Percentiles rank a stretch among this genome's conserved stretches.
Conservation (phyloP, 2,329 filamentous ascomycete genomes). For the Canariomyces notabilis region DNA sequence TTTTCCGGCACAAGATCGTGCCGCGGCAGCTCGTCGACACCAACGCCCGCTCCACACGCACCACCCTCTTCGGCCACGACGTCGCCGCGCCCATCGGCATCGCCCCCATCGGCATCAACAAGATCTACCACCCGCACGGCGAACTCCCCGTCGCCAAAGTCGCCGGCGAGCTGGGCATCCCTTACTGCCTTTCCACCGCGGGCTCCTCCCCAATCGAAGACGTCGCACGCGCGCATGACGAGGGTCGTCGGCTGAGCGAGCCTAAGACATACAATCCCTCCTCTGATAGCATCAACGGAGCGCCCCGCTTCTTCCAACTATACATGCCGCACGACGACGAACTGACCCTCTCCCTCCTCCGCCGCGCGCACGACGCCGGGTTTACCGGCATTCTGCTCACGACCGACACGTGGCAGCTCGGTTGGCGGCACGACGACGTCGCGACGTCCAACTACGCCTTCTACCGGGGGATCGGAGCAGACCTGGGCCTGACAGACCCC, state of each 20-base stretch:
- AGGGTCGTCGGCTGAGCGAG: conserved; percentile 30
- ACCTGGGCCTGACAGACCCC: conserved; percentile 62
- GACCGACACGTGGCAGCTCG: conserved; percentile 64
- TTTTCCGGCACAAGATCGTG: conserved; percentile 48
- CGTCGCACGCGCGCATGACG: conserved; percentile 51
- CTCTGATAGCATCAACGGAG: conserved; percentile 8
- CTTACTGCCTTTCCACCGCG: conserved; percentile 64
- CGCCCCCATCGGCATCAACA: conserved; percentile 66
- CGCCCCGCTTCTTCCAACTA: conserved; percentile 65
- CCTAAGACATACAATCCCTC: too few relatives aligned
- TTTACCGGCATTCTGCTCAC: conserved; percentile 66
- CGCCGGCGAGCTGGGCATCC: conserved; percentile 55
- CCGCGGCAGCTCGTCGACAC: conserved; percentile 46
- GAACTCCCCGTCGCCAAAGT: conserved; percentile 61
- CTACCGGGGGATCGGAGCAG: conserved; percentile 51
- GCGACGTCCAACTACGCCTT: conserved; percentile 60
- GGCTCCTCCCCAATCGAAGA: conserved; percentile 60
- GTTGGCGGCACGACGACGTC: conserved; percentile 65
- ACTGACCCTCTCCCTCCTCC: conserved; percentile 58
- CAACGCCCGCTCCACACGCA: conserved; percentile 42
- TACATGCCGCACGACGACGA: conserved; percentile 67
- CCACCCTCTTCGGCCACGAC: conserved; percentile 46
- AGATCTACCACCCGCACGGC: conserved; percentile 59
- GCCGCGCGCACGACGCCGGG: conserved; percentile 55
- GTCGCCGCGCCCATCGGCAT: conserved; percentile 50